Base-by-base conservation (phyloP, 2,329 filamentous ascomycete genomes). In the Fusarium coicis region DNA sequence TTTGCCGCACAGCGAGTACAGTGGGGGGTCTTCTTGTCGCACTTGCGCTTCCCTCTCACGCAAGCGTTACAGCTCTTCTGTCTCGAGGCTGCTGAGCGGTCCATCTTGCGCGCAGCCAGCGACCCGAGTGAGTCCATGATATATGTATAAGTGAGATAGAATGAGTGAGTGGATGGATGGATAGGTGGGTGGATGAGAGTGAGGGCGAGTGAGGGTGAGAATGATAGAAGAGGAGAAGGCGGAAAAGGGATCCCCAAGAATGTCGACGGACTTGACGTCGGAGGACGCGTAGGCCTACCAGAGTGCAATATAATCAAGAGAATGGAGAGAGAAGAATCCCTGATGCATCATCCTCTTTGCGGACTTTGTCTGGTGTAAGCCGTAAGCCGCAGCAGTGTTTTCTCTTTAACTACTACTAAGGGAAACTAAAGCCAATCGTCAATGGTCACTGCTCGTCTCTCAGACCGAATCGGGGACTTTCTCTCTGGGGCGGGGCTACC, bases 41-140 rank as follows among this genome's bases (percentile, higher is more conserved):
- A 87, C 66, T 84, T 82, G 55, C 85, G 81, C 77, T 87, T 87
- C 76, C 84, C 82, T 59, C 81, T 81, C 54, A 86, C 85, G 73
- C 85, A 87, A 59, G 84, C 81, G 70, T 86, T 84, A 80, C 85
- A 86, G 79, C 83, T 86, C 81, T 85, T 86, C 74, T 86, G 85
- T 66, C 84, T 80, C 87, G 82, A 90, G 47, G 82, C 81, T 42
- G 82, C 79, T 40, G 74, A 72, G 14, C 75, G 77, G 44, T 80
- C 78, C 68, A 78, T 74, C 72, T 79, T 80, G 60, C 77, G 75
- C 58, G 79, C 71, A 40, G 70, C 67, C 61, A 78, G 57, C 26
- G 79, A 72, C 23, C 74, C 73, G 54, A 78, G 66, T n/a, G 76
- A 73, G 32, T 78, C 74, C 76, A 77, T 78, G 59, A 61, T 64